Evolutionary conservation across 2,329 filamentous ascomycete species (phyloP), one percentile per base, ranked within the genome.

Genomic region (Clonostachys byssicola): DNA sequence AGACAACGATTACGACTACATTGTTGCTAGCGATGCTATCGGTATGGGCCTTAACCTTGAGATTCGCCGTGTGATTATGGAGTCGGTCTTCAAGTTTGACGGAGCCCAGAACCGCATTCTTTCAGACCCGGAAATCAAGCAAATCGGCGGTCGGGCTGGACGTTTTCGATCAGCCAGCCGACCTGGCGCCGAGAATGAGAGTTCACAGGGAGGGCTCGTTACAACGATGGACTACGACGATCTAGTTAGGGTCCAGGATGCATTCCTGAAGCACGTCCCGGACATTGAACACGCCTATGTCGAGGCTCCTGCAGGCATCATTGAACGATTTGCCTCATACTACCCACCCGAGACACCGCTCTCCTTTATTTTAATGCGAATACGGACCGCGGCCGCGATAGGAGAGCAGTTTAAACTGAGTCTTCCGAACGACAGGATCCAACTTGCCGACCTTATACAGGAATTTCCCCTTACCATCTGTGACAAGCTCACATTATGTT

Each of bases 31-130:
- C 56, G 91, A 96, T 67, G 94, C 94, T 42, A 92, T 99, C 52
- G 94, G 94, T 36, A 97, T 99, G 92, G 94, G 95, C 2, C 72
- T 99, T 18, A 99, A 99, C 60, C 69, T 99, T 63, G 91, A 84
- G 66, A 90, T 96, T 62, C 94, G 91, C 61, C 87, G 95, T 23
- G 80, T 99, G 51, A 81, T 99, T 46, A 94, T 99, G 54, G 89
- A 96, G 59, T 77, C 85, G 1, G 77, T 85, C 3, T 70, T 75
- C 50, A 99, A 96, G 63, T 86, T 78, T 54, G 79, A 91, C 51
- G 86, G 86, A 2, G 60, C 55, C 1, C 67, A 71, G 6, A 74
- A 77, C 33, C 72, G 81, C 14, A 67, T 74, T 5, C 73, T 99
- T 20, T 71, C 77, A 1, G 74, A 87, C 4, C 86, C 91, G 0